Evolutionary conservation across 768 basidiomycete genomes (phyloP).

Genomic region (Sarcomyxa edulis): DNA sequence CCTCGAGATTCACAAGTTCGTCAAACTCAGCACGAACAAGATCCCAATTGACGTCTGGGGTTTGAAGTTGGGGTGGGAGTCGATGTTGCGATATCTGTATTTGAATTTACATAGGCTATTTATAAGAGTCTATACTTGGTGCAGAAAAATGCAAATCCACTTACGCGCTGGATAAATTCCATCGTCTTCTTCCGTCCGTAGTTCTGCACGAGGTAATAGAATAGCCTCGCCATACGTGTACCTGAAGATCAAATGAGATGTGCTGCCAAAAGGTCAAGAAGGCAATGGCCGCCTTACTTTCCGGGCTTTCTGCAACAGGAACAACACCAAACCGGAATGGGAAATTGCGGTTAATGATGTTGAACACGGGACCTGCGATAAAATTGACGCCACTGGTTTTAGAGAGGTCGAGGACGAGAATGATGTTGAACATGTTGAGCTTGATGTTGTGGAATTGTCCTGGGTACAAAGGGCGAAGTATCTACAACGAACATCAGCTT

Average conservation of each 20-base stretch:
- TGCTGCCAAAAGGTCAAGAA: not conserved
- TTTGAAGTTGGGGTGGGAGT: slow-evolving; percentile 20
- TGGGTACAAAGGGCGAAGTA: slow-evolving; percentile 75
- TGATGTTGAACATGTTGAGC: slow-evolving; percentile 78
- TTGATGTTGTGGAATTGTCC: slow-evolving; percentile 73
- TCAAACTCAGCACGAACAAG: slow-evolving; percentile 33
- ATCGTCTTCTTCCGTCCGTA: slow-evolving; percentile 63
- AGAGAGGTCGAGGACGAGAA: slow-evolving; percentile 80
- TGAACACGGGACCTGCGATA: slow-evolving; percentile 56
- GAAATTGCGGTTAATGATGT: slow-evolving; percentile 65
- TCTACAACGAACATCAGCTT: slow-evolving; percentile 27
- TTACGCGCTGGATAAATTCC: slow-evolving; percentile 52
- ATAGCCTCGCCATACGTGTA: slow-evolving; percentile 63
- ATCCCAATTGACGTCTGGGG: slow-evolving; percentile 36
- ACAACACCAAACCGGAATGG: slow-evolving; percentile 87
- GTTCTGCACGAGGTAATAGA: slow-evolving; percentile 59
- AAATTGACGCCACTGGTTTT: slow-evolving; percentile 53
- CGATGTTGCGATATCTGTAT: slow-evolving; percentile 34
- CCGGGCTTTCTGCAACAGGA: slow-evolving; percentile 54
- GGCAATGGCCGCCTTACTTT: slow-evolving; percentile 21
- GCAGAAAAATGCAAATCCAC: slow-evolving; percentile 6
- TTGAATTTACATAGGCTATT: slow-evolving; percentile 1
- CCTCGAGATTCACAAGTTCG: slow-evolving; percentile 25
- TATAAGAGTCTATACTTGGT: not conserved
- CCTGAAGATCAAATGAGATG: slow-evolving; percentile 29